Base-by-base conservation (phyloP, 2,329 filamentous ascomycete species). In the Plenodomus lindquistii region DNA sequence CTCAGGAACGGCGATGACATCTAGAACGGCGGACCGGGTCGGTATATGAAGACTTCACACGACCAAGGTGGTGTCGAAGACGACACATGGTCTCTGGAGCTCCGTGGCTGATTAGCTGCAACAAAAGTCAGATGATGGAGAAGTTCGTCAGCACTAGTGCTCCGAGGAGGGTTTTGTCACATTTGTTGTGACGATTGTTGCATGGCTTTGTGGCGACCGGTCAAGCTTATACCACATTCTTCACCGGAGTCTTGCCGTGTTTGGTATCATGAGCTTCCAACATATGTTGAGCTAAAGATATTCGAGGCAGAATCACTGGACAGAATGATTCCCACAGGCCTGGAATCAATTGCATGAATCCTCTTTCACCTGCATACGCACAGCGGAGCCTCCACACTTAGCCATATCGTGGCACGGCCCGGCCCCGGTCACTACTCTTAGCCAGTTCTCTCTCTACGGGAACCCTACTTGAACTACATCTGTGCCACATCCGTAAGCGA, bases 391-490 rank as follows among this genome's bases (percentile, higher is more conserved):
- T 45, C 45, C 40, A 29, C 41, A 38, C 42, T 53, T 22, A 37
- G 24, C 38, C 42, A 31, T 52, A 44, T 37, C 37, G 44, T 56
- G 44, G 50, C n/a, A 52, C 53, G 45, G 50, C 31, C 48, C 44
- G 53, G 31, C 16, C 41, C 20, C 37, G 36, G n/a, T 46, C 38
- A 19, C 22, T 36, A 22, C 21, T 18, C 20, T 31, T 18, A 42
- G 27, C 20, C 9, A 20, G 37, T n/a, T 29, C 21, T 24, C 39
- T 16, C 16, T 16, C 8, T 39, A n/a, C 38, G 43, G 11, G 9
- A 31, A 31, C 6, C 27, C 11, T 13, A 31, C 9, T 4, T 20
- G 39, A 42, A 48, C 41, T 21, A 31, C 37, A 31, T 46, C 44
- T n/a, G 43, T 48, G 42, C 44, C 31, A 42, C 21, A 37, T 38